These are phyloP conservation scores for Terana coerulea DNA, from an alignment of 768 basidiomycete species.

Conservation along the genomic window DNA sequence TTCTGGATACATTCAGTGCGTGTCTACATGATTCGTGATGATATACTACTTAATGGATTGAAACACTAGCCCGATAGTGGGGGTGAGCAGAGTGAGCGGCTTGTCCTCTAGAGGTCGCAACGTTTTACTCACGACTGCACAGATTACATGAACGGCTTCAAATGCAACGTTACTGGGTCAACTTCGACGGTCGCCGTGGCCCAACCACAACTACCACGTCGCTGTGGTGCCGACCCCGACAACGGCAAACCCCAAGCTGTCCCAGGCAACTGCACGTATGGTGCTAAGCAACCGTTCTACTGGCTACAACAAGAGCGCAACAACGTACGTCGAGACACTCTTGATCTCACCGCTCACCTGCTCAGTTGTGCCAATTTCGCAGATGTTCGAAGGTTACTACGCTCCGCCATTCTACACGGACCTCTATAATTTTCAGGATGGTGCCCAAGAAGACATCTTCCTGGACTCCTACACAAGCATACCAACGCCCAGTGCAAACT, in stretches of 20 bases:
- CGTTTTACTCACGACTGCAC: too few species aligned
- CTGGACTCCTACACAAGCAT: not conserved
- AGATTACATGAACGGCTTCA: constrained; percentile 76
- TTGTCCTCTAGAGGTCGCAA: too few species aligned
- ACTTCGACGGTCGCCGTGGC: constrained; percentile 51
- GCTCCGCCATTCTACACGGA: constrained; percentile 20
- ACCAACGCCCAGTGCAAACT: not conserved
- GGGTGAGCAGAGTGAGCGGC: constrained; percentile 33
- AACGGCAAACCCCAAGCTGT: constrained; percentile 41
- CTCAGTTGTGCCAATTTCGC: not conserved
- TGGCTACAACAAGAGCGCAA: constrained; percentile 64
- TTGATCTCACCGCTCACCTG: not conserved
- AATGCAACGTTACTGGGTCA: constrained; percentile 55
- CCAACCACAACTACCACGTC: constrained; percentile 54
- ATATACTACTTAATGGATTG: too few species aligned
- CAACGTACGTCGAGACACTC: constrained; percentile 41
- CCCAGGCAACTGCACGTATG: constrained; percentile 67
- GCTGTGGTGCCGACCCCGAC: constrained; percentile 57
- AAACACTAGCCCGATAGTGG: constrained; percentile 27
- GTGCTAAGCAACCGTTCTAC: constrained; percentile 67
- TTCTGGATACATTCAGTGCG: constrained; percentile 59
- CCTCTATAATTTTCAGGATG: constrained; percentile 42
- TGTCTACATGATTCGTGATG: too few species aligned
- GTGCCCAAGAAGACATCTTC: not conserved
- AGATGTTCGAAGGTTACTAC: not conserved